These are phyloP conservation scores for Chaetomidium leptoderma DNA, from an alignment of 495 filamentous ascomycete species.

Conservation along the genomic window DNA sequence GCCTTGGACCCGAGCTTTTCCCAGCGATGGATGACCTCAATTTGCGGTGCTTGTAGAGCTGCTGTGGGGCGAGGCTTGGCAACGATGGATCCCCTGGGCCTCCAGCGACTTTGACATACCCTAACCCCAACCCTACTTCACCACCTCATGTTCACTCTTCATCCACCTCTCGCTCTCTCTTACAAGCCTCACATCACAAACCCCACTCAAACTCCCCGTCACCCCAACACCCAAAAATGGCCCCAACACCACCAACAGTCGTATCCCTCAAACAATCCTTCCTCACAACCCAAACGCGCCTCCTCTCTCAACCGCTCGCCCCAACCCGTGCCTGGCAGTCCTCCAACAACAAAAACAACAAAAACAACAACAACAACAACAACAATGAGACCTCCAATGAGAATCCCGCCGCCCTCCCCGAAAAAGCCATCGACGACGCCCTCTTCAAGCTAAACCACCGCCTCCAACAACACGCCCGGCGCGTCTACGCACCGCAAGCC, in stretches of 20 bases:
- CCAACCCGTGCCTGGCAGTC: conserved; percentile 55
- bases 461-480: conserved; percentile 64
- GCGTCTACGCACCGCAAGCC: conserved; percentile 69
- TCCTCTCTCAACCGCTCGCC: conserved; percentile 53
- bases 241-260: conserved; percentile 46
- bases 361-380: conserved; percentile 35
- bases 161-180: background rate
- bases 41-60: conserved; percentile 25
- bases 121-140: conserved; percentile 8
- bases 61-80: conserved; percentile 10
- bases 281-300: conserved; percentile 57
- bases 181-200: background rate
- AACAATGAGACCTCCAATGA: conserved; percentile 17
- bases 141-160: background rate
- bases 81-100: background rate
- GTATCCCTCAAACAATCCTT: conserved; percentile 62
- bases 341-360: conserved; percentile 37
- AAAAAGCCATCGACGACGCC: conserved; percentile 46
- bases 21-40: conserved; percentile 28
- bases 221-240: too few species aligned
- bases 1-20: conserved; percentile 4
- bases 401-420: conserved; percentile 47
- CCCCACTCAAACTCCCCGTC: background rate
- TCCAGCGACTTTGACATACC: background rate
- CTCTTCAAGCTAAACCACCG: conserved; percentile 57